These are phyloP conservation scores for Tetrahymena elliotti DNA, from an alignment of 73 alveolate genomes.

Conservation along the genomic window DNA sequence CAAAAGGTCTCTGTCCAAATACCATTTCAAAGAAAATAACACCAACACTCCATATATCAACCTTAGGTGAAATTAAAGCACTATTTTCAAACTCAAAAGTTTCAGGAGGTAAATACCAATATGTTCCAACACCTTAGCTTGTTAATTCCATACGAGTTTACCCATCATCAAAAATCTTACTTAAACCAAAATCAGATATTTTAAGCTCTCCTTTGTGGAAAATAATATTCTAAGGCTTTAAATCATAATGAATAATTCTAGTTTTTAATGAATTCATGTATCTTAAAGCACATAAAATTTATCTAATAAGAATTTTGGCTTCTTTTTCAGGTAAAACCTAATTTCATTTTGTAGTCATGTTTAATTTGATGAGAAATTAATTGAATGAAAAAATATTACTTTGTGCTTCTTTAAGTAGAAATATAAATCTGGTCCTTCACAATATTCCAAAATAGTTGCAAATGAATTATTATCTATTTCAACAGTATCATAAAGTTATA, in stretches of 20 bases:
- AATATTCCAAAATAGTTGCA: conserved; percentile 90
- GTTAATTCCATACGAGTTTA: conserved; percentile 88
- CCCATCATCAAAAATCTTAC: conserved; percentile 81
- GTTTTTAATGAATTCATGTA: conserved; percentile 60
- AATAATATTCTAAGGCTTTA: conserved; percentile 94
- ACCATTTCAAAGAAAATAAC: conserved; percentile 93
- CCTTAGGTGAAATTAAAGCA: conserved; percentile 84
- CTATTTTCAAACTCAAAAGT: conserved; percentile 75
- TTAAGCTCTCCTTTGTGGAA: conserved; percentile 94
- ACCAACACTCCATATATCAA: conserved; percentile 96
- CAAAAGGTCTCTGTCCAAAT: conserved; percentile 94
- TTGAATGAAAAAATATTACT: background rate
- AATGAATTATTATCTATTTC: conserved; percentile 94
- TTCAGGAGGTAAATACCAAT: conserved; percentile 99
- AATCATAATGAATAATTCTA: conserved; percentile 94
- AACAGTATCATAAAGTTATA: conserved; percentile 88
- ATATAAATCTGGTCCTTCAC: conserved; percentile 96
- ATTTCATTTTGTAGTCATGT: no score
- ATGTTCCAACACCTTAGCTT: conserved; percentile 98
- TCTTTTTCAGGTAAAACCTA: conserved; percentile 84
- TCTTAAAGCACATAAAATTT: conserved; percentile 90
- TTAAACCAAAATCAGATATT: conserved; percentile 98
- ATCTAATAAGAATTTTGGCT: conserved; percentile 87
- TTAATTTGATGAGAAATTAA: background rate
- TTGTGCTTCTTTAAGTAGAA: conserved; percentile 75